Base-by-base conservation (phyloP, 2,329 filamentous ascomycete genomes). In the Colletotrichum sp. region DNA sequence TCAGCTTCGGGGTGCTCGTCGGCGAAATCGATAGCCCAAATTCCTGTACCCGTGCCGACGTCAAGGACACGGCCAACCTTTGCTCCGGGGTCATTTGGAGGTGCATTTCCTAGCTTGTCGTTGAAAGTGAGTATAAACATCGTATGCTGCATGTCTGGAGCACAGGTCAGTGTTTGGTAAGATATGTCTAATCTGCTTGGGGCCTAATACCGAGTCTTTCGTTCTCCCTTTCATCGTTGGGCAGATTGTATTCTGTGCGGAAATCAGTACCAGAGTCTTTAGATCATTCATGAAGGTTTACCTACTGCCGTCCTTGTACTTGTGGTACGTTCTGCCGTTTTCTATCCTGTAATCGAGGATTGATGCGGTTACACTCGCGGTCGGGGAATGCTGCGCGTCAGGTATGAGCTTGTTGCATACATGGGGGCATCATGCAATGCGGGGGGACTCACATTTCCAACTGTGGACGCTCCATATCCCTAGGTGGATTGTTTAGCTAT, bases 21-120 rank as follows among this genome's bases (percentile, higher is more conserved):
- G 79, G 80, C 87, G 77, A 88, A 85, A 70, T 89, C 88, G 6
- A 89, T 85, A 1, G 84, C 83, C 85, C 85, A 87, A 5, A 83
- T 79, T n/a, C 87, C 87, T 8, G 87, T 89, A 0, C 88, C 88
- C 1, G 87, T 88, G 9, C 88, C 87, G 28, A 88, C 78, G 78
- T 90, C 88, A 3, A 90, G 81, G 8, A 86, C 81, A 2, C 79
- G 81, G 3, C 76, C 63, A 9, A 82, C 71, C 16, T 52, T 64
- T 1, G 77, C 77, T 5, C 52, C 79, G 3, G 80, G 74, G 5
- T 74, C 67, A 10, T 75, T 79, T 4, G 77, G 70, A 0, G 84
- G 85, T 2, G 78, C 79, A 0, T 80, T 64, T 13, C 77, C 82
- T 0, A 85, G 78, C 32, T 80, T 82, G 6, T 80, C 80, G 1